Conservation (phyloP, 108 stramenopile genomes). For the Cyclotella sp. region DNA sequence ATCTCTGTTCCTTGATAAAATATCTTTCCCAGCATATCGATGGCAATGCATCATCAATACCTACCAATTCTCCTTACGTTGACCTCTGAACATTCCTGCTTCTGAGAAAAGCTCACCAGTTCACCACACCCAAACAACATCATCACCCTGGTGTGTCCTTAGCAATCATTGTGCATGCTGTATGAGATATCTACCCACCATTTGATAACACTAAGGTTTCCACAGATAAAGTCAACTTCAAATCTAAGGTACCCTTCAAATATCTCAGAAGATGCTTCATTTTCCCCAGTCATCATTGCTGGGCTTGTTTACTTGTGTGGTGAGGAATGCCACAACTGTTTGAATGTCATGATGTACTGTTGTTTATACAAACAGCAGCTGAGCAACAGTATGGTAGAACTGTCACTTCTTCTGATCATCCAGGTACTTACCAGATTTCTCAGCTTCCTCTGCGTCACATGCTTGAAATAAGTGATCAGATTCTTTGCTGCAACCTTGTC, state of each 20-base stretch:
- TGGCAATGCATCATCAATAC: neutral
- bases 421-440: neutral
- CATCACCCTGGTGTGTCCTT: neutral
- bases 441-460: neutral
- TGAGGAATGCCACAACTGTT: slow-evolving; percentile 4
- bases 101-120: neutral
- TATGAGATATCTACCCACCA: slow-evolving; percentile 1
- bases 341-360: neutral
- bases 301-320: neutral
- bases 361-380: neutral
- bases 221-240: neutral
- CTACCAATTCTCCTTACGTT: neutral
- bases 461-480: slow-evolving; percentile 9
- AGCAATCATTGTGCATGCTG: neutral
- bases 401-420: neutral
- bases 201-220: neutral
- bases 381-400: neutral
- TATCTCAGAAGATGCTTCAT: neutral
- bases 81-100: neutral
- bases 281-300: neutral
- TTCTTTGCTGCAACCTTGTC: neutral
- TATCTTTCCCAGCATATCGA: too few relatives aligned
- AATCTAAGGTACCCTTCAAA: neutral
- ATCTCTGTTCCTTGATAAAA: neutral
- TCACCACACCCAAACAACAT: neutral